Conservation (phyloP, 192 early-diverging fungal genomes). For the Thamnidium elegans region DNA sequence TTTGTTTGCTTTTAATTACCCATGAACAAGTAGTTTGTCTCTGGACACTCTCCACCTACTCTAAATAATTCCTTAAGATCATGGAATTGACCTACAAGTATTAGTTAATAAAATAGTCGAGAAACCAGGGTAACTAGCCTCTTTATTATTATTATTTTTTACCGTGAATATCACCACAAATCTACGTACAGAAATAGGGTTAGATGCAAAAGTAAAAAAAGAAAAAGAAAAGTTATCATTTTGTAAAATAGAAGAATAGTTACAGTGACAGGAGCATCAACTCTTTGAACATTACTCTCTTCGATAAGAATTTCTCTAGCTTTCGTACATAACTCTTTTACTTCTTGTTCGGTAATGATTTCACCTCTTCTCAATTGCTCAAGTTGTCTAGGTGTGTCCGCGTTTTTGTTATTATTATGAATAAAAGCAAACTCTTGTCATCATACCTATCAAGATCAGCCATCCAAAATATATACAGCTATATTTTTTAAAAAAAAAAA, state of each 20-base stretch:
- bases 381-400: constrained; percentile 61
- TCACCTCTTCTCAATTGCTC: constrained; percentile 87
- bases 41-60: constrained; percentile 92
- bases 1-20: constrained; percentile 41
- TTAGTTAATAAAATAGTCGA: neutral
- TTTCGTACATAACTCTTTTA: constrained; percentile 90
- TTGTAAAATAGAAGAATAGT: constrained; percentile 11
- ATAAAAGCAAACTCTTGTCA: neutral
- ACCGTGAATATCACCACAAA: constrained; percentile 97
- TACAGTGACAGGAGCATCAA: constrained; percentile 94
- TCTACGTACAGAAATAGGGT: too few species aligned
- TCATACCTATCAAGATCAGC: constrained; percentile 13
- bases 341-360: constrained; percentile 88
- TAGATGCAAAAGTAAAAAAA: too few species aligned
- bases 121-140: neutral
- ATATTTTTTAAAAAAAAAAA: neutral
- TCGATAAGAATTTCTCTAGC: constrained; percentile 95
- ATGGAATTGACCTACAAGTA: constrained; percentile 72
- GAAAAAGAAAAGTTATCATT: neutral
- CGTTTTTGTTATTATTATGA: neutral
- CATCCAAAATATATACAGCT: constrained; percentile 3
- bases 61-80: constrained; percentile 92
- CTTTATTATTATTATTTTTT: too few species aligned
- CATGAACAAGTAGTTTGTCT: constrained; percentile 98
- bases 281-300: constrained; percentile 93